These are phyloP conservation scores for Clitocybe nebularis DNA, from an alignment of 1,284 basidiomycete species.

Conservation along the genomic window DNA sequence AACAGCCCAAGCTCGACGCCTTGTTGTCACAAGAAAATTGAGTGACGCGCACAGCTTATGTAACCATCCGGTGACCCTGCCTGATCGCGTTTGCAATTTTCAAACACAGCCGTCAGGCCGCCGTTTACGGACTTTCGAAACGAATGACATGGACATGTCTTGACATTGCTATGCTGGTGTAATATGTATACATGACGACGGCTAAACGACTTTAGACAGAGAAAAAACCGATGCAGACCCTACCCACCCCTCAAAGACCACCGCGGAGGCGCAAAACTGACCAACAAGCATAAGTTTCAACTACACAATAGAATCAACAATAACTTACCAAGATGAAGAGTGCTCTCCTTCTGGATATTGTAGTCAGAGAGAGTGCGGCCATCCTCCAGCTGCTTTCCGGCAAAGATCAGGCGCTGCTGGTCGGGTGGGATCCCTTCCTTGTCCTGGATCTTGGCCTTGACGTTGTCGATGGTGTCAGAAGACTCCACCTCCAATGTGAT, in stretches of 20 bases:
- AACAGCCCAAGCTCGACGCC: slow-evolving; percentile 6
- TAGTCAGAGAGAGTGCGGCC: slow-evolving; percentile 19
- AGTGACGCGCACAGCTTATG: slow-evolving; percentile 23
- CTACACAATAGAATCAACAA: neutral
- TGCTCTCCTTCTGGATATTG: slow-evolving; percentile 21
- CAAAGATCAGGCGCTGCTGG: slow-evolving; percentile 19
- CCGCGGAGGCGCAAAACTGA: slow-evolving; percentile 56
- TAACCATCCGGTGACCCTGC: slow-evolving; percentile 15
- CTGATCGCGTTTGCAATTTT: slow-evolving; percentile 6
- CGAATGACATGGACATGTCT: too few species aligned
- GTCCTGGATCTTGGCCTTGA: slow-evolving; percentile 18
- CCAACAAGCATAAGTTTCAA: neutral
- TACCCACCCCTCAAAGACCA: slow-evolving; percentile 1
- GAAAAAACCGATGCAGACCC: too few species aligned
- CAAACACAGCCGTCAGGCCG: neutral
- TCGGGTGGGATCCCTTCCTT: slow-evolving; percentile 19
- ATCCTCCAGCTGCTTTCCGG: slow-evolving; percentile 19
- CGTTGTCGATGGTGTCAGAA: slow-evolving; percentile 17
- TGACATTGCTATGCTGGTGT: too few species aligned
- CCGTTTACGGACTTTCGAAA: too few species aligned
- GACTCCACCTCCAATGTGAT: slow-evolving; percentile 37
- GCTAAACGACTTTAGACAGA: neutral
- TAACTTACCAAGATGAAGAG: slow-evolving; percentile 43
- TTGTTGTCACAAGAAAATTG: slow-evolving; percentile 18
- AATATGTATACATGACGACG: too few species aligned